These are phyloP conservation scores for Thecamonas trahens DNA, from an alignment of 78 protist species.

Conservation along the genomic window DNA sequence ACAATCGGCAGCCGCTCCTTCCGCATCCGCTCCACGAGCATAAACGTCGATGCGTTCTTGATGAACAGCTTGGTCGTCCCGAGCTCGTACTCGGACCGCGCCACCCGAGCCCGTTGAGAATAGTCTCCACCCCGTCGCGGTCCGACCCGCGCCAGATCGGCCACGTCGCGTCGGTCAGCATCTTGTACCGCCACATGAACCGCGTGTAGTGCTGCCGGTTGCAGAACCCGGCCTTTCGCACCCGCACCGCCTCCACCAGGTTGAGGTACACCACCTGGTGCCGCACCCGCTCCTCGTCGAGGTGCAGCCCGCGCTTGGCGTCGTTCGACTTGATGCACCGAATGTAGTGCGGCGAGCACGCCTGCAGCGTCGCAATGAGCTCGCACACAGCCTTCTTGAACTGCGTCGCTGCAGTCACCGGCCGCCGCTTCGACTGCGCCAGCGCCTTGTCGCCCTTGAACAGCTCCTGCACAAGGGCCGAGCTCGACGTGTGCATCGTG, in stretches of 20 bases:
- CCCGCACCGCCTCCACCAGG: conserved; percentile 45
- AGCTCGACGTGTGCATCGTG: too few relatives aligned
- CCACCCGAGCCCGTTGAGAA: conserved; percentile 12
- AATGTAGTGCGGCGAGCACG: conserved; percentile 73
- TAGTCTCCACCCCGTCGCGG: not conserved
- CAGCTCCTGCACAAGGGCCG: too few relatives aligned
- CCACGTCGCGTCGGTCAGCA: conserved; percentile 5
- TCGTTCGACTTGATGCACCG: conserved; percentile 92
- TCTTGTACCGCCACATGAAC: conserved; percentile 30
- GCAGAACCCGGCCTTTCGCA: conserved; percentile 58
- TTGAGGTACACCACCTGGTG: conserved; percentile 48
- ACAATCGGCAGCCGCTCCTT: conserved; percentile 28
- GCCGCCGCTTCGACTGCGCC: too few relatives aligned
- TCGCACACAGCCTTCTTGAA: conserved; percentile 26
- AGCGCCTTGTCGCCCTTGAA: too few relatives aligned
- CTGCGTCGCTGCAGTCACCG: not conserved
- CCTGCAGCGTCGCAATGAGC: conserved; percentile 41
- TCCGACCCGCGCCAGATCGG: not conserved
- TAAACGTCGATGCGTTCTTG: conserved; percentile 52
- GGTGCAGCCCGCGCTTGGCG: not conserved
- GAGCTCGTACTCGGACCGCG: conserved; percentile 34
- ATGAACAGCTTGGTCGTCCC: conserved; percentile 82
- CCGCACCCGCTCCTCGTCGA: conserved; percentile 3
- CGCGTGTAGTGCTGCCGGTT: not conserved
- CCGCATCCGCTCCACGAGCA: conserved; percentile 54